Percentiles rank a stretch among this genome's conserved stretches.
These are phyloP conservation scores for Paramecium pentaurelia DNA, from an alignment of 73 alveolate genomes.

Conservation along the genomic window DNA sequence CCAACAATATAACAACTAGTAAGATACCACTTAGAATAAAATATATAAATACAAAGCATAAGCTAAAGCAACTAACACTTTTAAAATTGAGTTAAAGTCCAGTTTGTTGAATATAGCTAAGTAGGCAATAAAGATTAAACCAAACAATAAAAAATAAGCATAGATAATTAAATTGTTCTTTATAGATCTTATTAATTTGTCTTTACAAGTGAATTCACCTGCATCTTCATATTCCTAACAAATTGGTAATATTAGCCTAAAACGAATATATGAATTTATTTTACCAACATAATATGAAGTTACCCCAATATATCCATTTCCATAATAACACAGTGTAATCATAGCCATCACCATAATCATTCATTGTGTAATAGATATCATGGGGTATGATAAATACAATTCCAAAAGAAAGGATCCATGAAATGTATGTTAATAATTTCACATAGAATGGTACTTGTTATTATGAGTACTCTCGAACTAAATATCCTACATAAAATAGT, in stretches of 20 bases:
- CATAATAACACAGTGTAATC: background rate
- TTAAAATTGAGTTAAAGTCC: slow-evolving; percentile 25
- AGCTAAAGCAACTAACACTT: slow-evolving; percentile 39
- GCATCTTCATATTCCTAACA: slow-evolving; percentile 59
- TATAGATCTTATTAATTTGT: slow-evolving; percentile 23
- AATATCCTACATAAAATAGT: slow-evolving; percentile 31
- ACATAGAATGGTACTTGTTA: slow-evolving; percentile 36
- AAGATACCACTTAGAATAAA: slow-evolving; percentile 33
- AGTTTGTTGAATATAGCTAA: slow-evolving; percentile 29
- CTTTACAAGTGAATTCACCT: slow-evolving; percentile 49
- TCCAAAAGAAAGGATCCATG: slow-evolving; percentile 59
- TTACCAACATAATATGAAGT: slow-evolving; percentile 44
- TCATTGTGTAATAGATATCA: slow-evolving; percentile 32
- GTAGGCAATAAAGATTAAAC: slow-evolving; percentile 18
- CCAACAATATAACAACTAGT: slow-evolving; percentile 48
- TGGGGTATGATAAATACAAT: slow-evolving; percentile 55
- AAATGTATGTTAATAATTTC: slow-evolving; percentile 27
- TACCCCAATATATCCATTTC: slow-evolving; percentile 56
- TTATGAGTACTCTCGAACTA: slow-evolving; percentile 38
- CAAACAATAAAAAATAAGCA: background rate
- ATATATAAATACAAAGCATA: slow-evolving; percentile 39
- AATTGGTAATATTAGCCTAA: slow-evolving; percentile 48
- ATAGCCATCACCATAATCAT: slow-evolving; percentile 15
- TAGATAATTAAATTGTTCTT: slow-evolving; percentile 28
- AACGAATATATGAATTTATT: background rate